These are phyloP conservation scores for Diaporthe destruens DNA, from an alignment of 2,329 filamentous ascomycete species.

Conservation along the genomic window DNA sequence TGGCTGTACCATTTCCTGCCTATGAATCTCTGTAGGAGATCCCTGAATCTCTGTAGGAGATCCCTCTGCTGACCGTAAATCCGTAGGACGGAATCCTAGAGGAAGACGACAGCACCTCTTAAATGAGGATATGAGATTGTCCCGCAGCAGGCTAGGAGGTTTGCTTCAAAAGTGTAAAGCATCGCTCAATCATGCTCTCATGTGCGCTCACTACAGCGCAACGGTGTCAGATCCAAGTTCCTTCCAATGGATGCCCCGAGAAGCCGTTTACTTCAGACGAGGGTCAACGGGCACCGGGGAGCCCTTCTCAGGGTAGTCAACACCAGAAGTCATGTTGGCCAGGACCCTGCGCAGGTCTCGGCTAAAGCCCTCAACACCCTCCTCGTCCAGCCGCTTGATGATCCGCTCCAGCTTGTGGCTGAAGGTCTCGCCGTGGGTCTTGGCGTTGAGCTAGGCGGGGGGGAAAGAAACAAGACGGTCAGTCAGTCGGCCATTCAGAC, in stretches of 20 bases:
- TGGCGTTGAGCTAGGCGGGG: neutral
- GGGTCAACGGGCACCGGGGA: too few species aligned
- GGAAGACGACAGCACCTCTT: too few species aligned
- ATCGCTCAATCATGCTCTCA: neutral
- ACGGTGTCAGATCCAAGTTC: too few species aligned
- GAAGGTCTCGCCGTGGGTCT: neutral
- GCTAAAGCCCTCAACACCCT: neutral
- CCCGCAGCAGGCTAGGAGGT: too few species aligned
- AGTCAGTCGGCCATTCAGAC: neutral
- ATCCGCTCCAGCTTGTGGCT: conserved; percentile 14
- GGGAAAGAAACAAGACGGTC: neutral
- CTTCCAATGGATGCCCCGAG: too few species aligned
- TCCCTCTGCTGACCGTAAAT: too few species aligned
- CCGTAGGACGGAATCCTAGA: too few species aligned
- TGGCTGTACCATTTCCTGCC: too few species aligned
- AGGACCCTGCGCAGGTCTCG: neutral
- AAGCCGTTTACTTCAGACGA: neutral
- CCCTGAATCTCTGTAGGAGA: too few species aligned
- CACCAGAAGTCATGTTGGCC: neutral
- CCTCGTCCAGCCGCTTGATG: neutral
- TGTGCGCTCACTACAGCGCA: neutral
- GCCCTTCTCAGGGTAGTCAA: too few species aligned
- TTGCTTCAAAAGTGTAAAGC: neutral
- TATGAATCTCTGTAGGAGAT: too few species aligned
- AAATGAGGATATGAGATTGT: too few species aligned